These are phyloP conservation scores for Orbilia oligospora DNA, from an alignment of 2,329 filamentous ascomycete species.

Conservation along the genomic window DNA sequence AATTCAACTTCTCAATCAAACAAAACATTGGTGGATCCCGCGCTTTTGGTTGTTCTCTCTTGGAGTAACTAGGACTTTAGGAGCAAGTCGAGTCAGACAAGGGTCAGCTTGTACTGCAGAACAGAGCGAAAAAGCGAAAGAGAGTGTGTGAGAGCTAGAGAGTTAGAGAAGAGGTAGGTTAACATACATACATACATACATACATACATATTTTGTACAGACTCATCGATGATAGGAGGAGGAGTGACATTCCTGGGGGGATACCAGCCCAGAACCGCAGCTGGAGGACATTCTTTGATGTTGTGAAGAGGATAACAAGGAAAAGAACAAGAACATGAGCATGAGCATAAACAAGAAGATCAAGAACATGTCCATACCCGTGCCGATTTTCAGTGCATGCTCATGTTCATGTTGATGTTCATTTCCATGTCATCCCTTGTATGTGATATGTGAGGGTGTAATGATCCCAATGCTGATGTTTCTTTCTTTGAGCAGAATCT, in stretches of 20 bases:
- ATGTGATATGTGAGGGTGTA: constrained; percentile 4
- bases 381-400: background rate
- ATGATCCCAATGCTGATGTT: constrained; percentile 5
- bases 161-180: constrained; percentile 8
- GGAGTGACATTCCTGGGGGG: constrained; percentile 4
- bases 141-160: background rate
- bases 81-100: background rate
- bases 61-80: constrained; percentile 11
- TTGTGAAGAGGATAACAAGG: background rate
- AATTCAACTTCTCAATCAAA: constrained; percentile 1
- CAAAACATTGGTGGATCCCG: constrained; percentile 11
- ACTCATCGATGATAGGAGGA: background rate
- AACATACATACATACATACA: constrained; percentile 2
- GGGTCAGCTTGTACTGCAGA: constrained; percentile 30
- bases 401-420: background rate
- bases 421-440: background rate
- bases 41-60: background rate
- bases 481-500: constrained; percentile 27
- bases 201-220: background rate
- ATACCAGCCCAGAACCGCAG: background rate
- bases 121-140: background rate
- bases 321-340: background rate
- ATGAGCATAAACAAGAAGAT: background rate
- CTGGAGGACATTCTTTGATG: constrained; percentile 10
- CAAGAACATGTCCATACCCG: constrained; percentile 1